Evolutionary conservation across 352 stramenopile species (phyloP), one percentile per base, ranked within the genome.

Genomic region (Phytopythium boreale): DNA sequence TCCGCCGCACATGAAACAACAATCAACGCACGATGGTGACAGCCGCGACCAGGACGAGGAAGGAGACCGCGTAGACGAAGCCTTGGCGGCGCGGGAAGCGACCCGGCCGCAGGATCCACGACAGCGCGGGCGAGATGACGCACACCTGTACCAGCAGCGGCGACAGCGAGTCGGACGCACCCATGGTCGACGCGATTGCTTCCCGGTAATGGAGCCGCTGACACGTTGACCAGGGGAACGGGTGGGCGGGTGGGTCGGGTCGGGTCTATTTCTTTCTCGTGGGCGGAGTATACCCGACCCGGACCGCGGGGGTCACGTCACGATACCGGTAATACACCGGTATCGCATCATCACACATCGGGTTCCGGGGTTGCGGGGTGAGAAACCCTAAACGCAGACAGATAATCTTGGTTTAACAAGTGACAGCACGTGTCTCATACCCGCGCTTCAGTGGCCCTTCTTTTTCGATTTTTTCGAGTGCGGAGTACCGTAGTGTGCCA

Each of bases 91-190:
- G 93, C 61, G 96, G 88, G 77, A 98, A 99, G 67, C 96, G 82
- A 3, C 95, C 95, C 7, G 96, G 95, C 37, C 90, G 81, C 52
- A 99, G 84, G 71, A 99, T 98, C 96, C 96, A 99, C 50, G 92
- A 96, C 50, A 97, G 97, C 43, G 84, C 88, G 14, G 97, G 97
- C 58, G 86, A 90, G 61, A 94, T 75, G 63, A 92, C 69, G 62
- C 87, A 82, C 68, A 88, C 79, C 73, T 94, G 82, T 70, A 88
- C 81, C 17, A 91, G 66, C 39, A 92, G 69, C 63, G 76, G 75
- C 63, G 77, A 74, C 72, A 89, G 88, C 64, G 77, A 87, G 68
- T 90, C 84, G 71, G 71, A 72, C 50, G 70, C 66, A 49, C 65
- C 61, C 73, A 86, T 88, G 53, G 34, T 43, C 57, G 41, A 47